A percentile compares a stretch with the other conserved stretches of the same genome.
phyloP scores from a whole-genome alignment of 495 filamentous ascomycete genomes.

The Xylaria venustula region DNA sequence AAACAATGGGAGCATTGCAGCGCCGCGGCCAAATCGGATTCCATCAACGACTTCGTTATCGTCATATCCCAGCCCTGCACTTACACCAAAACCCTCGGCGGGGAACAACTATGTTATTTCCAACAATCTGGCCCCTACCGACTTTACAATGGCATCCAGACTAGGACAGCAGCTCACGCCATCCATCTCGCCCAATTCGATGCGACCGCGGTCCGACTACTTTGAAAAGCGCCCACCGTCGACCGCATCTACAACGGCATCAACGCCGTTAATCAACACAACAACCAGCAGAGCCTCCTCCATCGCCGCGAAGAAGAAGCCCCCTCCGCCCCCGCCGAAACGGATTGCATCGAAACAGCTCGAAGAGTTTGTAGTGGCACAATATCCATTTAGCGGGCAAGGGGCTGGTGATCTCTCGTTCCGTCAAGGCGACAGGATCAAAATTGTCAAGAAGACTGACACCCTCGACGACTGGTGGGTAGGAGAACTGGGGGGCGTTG shows the following conservation, averaged over 20 bases:
- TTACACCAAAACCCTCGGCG: conserved; percentile 17
- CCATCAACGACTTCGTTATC: conserved; percentile 33
- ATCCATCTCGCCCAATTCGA: conserved; percentile 22
- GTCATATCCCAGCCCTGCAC: conserved; percentile 23
- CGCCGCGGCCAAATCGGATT: conserved; percentile 38
- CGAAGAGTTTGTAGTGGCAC: conserved; percentile 69
- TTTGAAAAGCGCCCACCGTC: conserved; percentile 47
- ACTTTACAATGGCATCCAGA: conserved; percentile 46
- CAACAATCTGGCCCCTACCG: conserved; percentile 40
- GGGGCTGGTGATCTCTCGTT: conserved; percentile 75
- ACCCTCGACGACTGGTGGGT: conserved; percentile 96
- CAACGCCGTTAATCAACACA: conserved; percentile 29
- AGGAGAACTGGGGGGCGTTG: conserved; percentile 72
- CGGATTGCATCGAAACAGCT: conserved; percentile 41
- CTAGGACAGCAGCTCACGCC: conserved; percentile 32
- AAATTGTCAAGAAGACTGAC: conserved; percentile 77
- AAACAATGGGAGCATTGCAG: conserved; percentile 15
- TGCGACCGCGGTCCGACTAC: conserved; percentile 45
- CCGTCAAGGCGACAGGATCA: conserved; percentile 80
- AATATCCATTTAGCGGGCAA: conserved; percentile 78
- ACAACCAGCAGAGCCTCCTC: conserved; percentile 26
- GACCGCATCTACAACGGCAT: conserved; percentile 32
- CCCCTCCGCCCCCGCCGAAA: conserved; percentile 68
- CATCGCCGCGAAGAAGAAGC: conserved; percentile 41
- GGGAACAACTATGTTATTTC: conserved; percentile 21